Base-by-base conservation (phyloP, 352 stramenopile genomes). In the Aphanomyces cochlioides region DNA sequence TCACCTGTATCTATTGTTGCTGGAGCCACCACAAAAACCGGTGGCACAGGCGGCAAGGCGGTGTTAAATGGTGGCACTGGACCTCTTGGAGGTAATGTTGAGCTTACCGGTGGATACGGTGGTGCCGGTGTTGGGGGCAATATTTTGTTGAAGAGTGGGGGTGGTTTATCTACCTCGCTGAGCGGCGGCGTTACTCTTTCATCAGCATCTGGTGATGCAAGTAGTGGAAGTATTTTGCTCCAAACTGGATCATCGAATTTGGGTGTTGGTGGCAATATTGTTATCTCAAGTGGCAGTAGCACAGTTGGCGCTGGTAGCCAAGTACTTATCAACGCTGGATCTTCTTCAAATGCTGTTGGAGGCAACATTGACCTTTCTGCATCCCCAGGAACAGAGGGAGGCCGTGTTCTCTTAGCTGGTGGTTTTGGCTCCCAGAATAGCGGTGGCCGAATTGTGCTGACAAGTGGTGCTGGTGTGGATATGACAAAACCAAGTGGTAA, bases 1-100 rank as follows among this genome's bases (percentile, higher is more conserved):
- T 82, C 83, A 17, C 68, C 73, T 45, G 79, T 93, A 38, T 73
- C 56, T 64, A 47, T 93, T 4, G n/a, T 73, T 36, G 79, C 80
- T 21, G 85, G 85, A 12, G 77, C 83, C 38, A 83, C 79, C 17
- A 79, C 79, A 8, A 61, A 61, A 6, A n/a, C 54, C n/a, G 54
- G 19, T 66, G 63, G 78, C 21, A 61, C 19, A 7, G 64, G 64
- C 21, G 64, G 64, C 17, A 47, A 61, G 7, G 47, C 61, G 13
- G 12, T 21, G 0, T 34, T 70, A 4, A 45, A 34, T 13, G 64
- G 64, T 64, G 64, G 64, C 37, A 19, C 64, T 54, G 64, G 43
- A 41, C n/a, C 54, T 47, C 17, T 37, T 63, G 64, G 64, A 21
- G 64, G 64, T 21, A 56, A 36, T 12, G 39, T 70, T 17, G 53